These are phyloP conservation scores for Kregervanrija delftensis DNA, from an alignment of 805 yeast genomes.

Conservation along the genomic window DNA sequence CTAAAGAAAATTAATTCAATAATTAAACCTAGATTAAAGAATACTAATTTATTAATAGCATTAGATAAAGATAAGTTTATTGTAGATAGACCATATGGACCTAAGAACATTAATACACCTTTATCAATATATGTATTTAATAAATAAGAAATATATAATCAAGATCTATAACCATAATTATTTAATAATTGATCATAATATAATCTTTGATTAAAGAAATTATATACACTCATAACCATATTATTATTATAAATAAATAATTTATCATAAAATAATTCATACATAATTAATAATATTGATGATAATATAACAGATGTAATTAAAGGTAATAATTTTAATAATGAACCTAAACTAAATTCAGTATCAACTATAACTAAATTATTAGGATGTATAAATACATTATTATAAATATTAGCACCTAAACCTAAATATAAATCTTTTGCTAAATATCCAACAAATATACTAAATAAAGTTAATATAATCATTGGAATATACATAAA, in stretches of 20 bases:
- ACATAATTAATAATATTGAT: slow-evolving; percentile 12
- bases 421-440: too few relatives aligned
- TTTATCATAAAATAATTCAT: slow-evolving; percentile 16
- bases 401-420: too few relatives aligned
- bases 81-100: slow-evolving; percentile 15
- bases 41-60: slow-evolving; percentile 4
- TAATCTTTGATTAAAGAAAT: slow-evolving; percentile 17
- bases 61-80: slow-evolving; percentile 4
- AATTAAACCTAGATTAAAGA: slow-evolving; percentile 6
- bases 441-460: too few relatives aligned
- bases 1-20: slow-evolving; percentile 5
- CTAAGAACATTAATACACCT: slow-evolving; percentile 17
- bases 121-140: slow-evolving; percentile 19
- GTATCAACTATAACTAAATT: too few relatives aligned
- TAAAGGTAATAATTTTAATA: too few relatives aligned
- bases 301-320: too few relatives aligned
- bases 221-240: too few relatives aligned
- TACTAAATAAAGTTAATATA: too few relatives aligned
- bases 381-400: too few relatives aligned
- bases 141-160: slow-evolving; percentile 15
- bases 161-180: slow-evolving; percentile 17
- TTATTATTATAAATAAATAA: slow-evolving; percentile 8
- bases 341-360: too few relatives aligned
- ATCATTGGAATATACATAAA: too few relatives aligned
- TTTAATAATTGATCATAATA: slow-evolving; percentile 19